These are phyloP conservation scores for Micractinium sp. DNA, from an alignment of 139 green algal genomes.

Conservation along the genomic window DNA sequence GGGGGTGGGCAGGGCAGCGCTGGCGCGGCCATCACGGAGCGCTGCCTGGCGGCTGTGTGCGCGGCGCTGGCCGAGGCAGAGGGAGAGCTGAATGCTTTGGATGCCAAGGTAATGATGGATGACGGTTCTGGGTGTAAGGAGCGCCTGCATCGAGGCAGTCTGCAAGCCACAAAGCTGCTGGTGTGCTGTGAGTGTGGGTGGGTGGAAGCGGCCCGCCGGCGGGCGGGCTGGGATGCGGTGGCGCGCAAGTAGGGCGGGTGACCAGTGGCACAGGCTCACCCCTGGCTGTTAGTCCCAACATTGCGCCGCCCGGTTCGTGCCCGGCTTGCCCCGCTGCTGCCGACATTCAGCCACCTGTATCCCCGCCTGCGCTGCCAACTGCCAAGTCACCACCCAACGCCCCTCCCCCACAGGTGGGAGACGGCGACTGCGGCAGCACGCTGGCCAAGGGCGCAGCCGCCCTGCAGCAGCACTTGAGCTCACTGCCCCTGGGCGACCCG, in stretches of 20 bases:
- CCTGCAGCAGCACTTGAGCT: conserved; percentile 43
- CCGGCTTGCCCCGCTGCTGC: too few relatives aligned
- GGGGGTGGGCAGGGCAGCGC: not conserved
- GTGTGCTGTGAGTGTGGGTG: too few relatives aligned
- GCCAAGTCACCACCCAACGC: not conserved
- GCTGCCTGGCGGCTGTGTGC: conserved; percentile 43
- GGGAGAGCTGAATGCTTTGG: conserved; percentile 63
- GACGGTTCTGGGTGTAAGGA: not conserved
- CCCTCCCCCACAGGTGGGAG: conserved; percentile 57
- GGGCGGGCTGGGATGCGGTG: too few relatives aligned
- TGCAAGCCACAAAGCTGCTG: too few relatives aligned
- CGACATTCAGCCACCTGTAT: too few relatives aligned
- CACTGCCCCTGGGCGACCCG: conserved; percentile 36
- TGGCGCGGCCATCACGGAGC: conserved; percentile 2
- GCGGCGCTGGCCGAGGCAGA: conserved; percentile 50
- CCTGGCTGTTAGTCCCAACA: too few relatives aligned
- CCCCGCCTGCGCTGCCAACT: not conserved
- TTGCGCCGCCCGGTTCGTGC: too few relatives aligned
- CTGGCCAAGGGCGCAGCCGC: conserved; percentile 62
- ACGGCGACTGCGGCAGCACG: conserved; percentile 89
- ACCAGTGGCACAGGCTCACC: too few relatives aligned
- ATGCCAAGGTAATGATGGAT: conserved; percentile 47
- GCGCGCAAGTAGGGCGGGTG: too few relatives aligned
- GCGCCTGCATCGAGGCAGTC: not conserved
- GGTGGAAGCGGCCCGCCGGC: too few relatives aligned